Base-by-base conservation (phyloP, 176 grass and related monocot species). In the Lolium rigidum region DNA sequence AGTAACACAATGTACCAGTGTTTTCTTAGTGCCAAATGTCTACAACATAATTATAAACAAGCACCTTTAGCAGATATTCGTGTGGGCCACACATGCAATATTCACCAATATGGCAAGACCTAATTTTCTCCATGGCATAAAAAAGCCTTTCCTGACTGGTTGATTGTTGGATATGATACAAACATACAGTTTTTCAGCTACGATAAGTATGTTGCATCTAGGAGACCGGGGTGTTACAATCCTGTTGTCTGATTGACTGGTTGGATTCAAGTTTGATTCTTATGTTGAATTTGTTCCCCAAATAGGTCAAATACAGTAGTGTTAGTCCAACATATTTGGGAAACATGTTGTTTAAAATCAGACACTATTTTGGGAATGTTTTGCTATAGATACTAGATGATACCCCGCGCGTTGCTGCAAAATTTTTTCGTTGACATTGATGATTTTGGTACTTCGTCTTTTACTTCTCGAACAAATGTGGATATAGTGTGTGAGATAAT, bases 91-190 rank as follows among this genome's bases (percentile, higher is more conserved):
- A 61, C 63, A 86, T 83, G 84, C n/a, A n/a, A n/a, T 35, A 22
- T 71, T 49, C 2, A 26, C 21, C 6, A 70, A 41, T 55, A 35
- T 44, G 2, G 15, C 22, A 90, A 51, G 4, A 47, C 9, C 52
- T 55, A 63, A 10, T 77, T 85, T 28, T 60, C 61, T 76, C 39
- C 51, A 51, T 81, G 50, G 49, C 70, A 85, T 85, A 57, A 57
- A 47, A 84, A 38, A 44, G 31, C 50, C 51, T 64, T 81, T 68
- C 18, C 9, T 28, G 6, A 60, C 11, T 49, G 20, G n/a, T 81
- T 68, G 50, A 41, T 86, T 26, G 81, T 68, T 86, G 15, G 37
- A 76, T 70, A 76, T 74, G 22, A 51, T 74, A 50, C 20, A 6
- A 11, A 28, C 22, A 0, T 71, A 47, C 15, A 71, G 65, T 67